phyloP scores from a whole-genome alignment of 108 stramenopile genomes.

The Discostella pseudostelligera region DNA sequence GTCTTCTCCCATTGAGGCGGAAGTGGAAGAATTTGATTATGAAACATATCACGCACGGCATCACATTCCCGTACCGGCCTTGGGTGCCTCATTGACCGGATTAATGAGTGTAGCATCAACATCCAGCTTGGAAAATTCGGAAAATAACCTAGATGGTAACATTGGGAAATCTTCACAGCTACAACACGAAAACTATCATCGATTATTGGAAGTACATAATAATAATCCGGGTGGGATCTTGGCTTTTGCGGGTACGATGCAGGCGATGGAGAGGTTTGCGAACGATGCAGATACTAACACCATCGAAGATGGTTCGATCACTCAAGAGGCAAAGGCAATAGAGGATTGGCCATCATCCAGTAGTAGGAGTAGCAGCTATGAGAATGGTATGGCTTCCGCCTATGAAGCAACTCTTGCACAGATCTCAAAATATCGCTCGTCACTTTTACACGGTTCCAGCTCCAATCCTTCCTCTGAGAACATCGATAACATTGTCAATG shows the following conservation, averaged over 20 bases:
- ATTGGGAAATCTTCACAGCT: not conserved
- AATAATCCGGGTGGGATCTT: slow-evolving; percentile 8
- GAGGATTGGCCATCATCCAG: not conserved
- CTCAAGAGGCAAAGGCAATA: not conserved
- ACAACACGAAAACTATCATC: not conserved
- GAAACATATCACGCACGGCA: slow-evolving; percentile 26
- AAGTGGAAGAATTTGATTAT: slow-evolving; percentile 35
- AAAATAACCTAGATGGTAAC: not conserved
- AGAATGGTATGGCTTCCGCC: not conserved
- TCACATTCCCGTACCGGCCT: slow-evolving; percentile 32
- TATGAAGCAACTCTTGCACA: slow-evolving; percentile 15
- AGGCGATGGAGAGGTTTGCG: slow-evolving; percentile 15
- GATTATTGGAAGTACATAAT: not conserved
- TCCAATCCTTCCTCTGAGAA: not conserved
- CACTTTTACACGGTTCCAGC: slow-evolving; percentile 5
- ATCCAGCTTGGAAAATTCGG: not conserved
- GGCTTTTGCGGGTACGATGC: slow-evolving; percentile 34
- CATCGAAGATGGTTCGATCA: not conserved
- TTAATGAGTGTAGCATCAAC: slow-evolving; percentile 4
- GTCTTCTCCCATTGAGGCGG: not conserved
- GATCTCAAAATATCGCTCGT: slow-evolving; percentile 17
- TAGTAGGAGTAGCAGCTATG: not conserved
- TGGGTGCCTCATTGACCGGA: slow-evolving; percentile 38
- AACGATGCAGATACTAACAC: not conserved
- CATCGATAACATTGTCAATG: no score